These are phyloP conservation scores for Tilletia caries DNA, from an alignment of 1,284 basidiomycete genomes.

Conservation along the genomic window DNA sequence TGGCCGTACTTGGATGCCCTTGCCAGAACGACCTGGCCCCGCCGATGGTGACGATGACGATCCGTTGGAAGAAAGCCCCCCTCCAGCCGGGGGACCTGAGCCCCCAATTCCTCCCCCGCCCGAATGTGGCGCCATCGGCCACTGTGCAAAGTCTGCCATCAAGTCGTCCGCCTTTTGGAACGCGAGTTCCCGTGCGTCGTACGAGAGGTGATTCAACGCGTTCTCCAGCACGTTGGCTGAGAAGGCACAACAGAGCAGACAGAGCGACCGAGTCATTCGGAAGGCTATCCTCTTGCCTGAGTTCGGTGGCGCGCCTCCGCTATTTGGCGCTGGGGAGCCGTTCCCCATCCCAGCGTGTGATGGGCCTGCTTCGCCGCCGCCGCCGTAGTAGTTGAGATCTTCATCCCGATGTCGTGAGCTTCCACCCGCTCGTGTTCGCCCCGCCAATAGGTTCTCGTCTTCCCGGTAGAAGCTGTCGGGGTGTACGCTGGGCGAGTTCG, in stretches of 20 bases:
- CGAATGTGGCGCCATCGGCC: slow-evolving; percentile 51
- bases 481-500: not conserved
- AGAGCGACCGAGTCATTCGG: slow-evolving; percentile 42
- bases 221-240: slow-evolving; percentile 51
- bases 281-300: slow-evolving; percentile 24
- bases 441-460: not conserved
- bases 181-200: slow-evolving; percentile 42
- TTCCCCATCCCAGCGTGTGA: not conserved
- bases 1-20: slow-evolving; percentile 10
- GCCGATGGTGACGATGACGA: slow-evolving; percentile 12
- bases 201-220: slow-evolving; percentile 46
- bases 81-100: slow-evolving; percentile 17
- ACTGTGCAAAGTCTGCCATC: slow-evolving; percentile 43
- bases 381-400: not conserved
- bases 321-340: slow-evolving; percentile 12
- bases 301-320: not conserved
- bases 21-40: slow-evolving; percentile 23
- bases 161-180: slow-evolving; percentile 46
- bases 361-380: too few relatives aligned
- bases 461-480: slow-evolving; percentile 12
- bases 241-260: slow-evolving; percentile 42
- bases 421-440: slow-evolving; percentile 11
- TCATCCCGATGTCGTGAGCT: slow-evolving; percentile 12
- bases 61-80: slow-evolving; percentile 19
- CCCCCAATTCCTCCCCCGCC: slow-evolving; percentile 23